Evolutionary conservation across 2,329 filamentous ascomycete genomes (phyloP), one percentile per base, ranked within the genome.

Genomic region (Colletotrichum sp.): DNA sequence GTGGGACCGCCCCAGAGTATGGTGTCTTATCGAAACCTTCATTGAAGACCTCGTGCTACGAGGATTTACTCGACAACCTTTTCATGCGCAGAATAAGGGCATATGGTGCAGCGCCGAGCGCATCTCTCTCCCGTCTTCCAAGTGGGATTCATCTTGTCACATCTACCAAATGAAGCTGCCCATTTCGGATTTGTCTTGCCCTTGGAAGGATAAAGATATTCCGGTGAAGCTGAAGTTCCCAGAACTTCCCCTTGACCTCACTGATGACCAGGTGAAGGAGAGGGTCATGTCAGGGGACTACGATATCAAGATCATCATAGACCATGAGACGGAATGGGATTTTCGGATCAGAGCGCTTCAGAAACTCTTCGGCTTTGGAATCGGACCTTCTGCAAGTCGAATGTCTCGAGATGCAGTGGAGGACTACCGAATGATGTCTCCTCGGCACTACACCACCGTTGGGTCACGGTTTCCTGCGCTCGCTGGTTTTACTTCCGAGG

Each of bases 121-220:
- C 39, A 44, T 44, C 39, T 44, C 39, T 6, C 3, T 12, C 18
- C 39, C 9, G 39, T 44, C 39, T 44, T 44, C 18, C 1, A n/a
- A 44, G 9, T 44, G 39, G 39, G 5, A 44, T 44, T 1, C 39
- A 12, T 44, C 39, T 1, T 44, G 39, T 2, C 39, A 44, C 2
- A 44, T n/a, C 39, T 44, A 44, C 5, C 39, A 6, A 44, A 44
- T 44, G 39, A 44, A 12, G 39, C 39, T 44, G 1, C 39, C 18
- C 18, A 1, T 44, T 44, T 10, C 39, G 1, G 9, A 44, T n/a
- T 0, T 2, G 9, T 0, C 18, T n/a, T 44, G 2, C 18, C 0
- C 1, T 1, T 44, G 39, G 9, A 44, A n/a, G 39, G 5, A n/a
- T 44, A 6, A 6, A 1, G 39, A 6, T 1, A n/a, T n/a, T n/a